Evolutionary conservation across 345 rosid species (phyloP).

Genomic region (Zanthoxylum bungeanum): DNA sequence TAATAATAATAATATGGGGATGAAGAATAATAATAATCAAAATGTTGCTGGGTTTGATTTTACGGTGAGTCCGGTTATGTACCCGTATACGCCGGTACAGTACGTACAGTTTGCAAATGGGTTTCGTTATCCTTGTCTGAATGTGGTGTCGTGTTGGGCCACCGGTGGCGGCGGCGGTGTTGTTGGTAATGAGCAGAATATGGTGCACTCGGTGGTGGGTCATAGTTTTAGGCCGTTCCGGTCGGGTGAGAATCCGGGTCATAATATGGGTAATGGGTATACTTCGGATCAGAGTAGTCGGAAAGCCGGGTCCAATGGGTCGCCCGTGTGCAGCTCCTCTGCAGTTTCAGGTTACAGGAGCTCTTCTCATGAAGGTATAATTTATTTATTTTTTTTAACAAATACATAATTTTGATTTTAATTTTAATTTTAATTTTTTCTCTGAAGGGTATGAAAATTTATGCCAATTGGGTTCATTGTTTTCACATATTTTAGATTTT

Average conservation of each 20-base stretch:
- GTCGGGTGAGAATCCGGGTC: conserved; percentile 11
- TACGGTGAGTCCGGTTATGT: conserved; percentile 4
- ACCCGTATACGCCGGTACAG: conserved; percentile 20
- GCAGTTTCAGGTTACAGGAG: conserved; percentile 36
- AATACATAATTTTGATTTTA: background rate
- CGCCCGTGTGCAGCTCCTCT: conserved; percentile 41
- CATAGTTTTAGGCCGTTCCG: conserved; percentile 20
- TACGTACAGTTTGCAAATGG: conserved; percentile 20
- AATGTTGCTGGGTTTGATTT: too few relatives aligned
- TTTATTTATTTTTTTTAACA: background rate
- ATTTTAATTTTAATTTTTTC: background rate
- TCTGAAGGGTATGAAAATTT: background rate
- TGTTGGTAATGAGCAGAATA: conserved; percentile 11
- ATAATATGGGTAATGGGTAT: conserved; percentile 19
- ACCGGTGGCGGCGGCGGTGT: background rate
- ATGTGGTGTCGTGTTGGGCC: conserved; percentile 26
- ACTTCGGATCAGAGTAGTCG: conserved; percentile 29
- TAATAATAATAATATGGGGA: too few relatives aligned
- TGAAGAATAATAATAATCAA: conserved; percentile 5
- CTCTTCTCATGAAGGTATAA: conserved; percentile 48
- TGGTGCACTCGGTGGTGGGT: conserved; percentile 16
- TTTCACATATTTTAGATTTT: background rate
- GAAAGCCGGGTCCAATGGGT: conserved; percentile 33
- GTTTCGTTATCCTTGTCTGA: conserved; percentile 19
- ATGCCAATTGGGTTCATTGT: background rate